phyloP scores from a whole-genome alignment of 208 protist genomes.

The Balamuthia mandrillaris region DNA sequence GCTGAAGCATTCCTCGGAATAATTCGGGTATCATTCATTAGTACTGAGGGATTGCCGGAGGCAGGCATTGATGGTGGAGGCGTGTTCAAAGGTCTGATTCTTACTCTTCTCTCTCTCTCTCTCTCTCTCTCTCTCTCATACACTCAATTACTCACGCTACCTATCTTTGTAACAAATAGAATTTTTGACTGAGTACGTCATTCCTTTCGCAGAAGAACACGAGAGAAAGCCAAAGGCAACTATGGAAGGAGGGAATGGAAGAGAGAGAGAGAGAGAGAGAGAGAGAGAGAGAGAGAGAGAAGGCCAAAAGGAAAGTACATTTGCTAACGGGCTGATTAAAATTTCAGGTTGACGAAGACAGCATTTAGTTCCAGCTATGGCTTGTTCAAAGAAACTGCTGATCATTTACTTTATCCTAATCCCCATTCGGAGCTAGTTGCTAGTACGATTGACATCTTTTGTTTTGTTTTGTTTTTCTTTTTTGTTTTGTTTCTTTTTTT shows the following conservation, averaged over 20 bases:
- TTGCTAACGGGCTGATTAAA: not conserved
- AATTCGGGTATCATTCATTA: conserved; percentile 73
- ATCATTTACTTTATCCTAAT: conserved; percentile 82
- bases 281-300: too few species aligned
- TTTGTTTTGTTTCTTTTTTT: too few species aligned
- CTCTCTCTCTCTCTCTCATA: too few species aligned
- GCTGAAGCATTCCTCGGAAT: conserved; percentile 58
- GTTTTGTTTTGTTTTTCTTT: too few species aligned
- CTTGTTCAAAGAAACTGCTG: conserved; percentile 79
- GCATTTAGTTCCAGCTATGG: conserved; percentile 80
- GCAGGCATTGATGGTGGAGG: conserved; percentile 83
- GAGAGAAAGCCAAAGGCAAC: too few species aligned
- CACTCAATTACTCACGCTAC: too few species aligned
- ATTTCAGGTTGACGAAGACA: conserved; percentile 66
- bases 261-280: too few species aligned
- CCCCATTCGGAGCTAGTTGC: conserved; percentile 74
- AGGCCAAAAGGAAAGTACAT: not conserved
- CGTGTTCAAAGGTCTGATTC: conserved; percentile 85
- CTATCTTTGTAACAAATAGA: too few species aligned
- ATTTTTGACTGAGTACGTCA: conserved; percentile 68
- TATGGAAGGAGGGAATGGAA: too few species aligned
- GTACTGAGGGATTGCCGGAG: conserved; percentile 66
- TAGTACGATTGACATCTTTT: too few species aligned
- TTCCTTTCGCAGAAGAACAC: too few species aligned
- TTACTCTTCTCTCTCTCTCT: too few species aligned